phyloP scores from a whole-genome alignment of 2,329 filamentous ascomycete species.

The Elsinoe fawcettii region DNA sequence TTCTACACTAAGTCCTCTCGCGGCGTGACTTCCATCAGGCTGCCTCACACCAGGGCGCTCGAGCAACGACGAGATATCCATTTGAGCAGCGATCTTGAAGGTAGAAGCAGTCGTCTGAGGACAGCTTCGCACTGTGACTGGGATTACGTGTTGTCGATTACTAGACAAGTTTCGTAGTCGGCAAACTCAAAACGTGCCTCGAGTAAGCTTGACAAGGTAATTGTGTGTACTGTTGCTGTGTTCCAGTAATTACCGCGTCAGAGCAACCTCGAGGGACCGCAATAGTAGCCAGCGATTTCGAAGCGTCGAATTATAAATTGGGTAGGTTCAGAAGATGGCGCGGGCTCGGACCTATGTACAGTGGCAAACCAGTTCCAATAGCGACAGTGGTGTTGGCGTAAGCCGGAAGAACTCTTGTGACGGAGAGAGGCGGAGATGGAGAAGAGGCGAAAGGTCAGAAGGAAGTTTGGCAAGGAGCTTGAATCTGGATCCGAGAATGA shows the following conservation, averaged over 20 bases:
- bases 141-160: not conserved
- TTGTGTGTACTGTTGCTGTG: conserved; percentile 2
- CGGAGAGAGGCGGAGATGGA: not conserved
- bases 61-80: conserved; percentile 92
- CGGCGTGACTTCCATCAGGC: conserved; percentile 12
- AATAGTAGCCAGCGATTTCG: not conserved
- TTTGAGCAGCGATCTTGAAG: not conserved
- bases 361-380: conserved; percentile 1
- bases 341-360: conserved; percentile 3
- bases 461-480: not conserved
- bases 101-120: not conserved
- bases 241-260: conserved; percentile 1
- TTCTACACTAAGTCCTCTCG: conserved; percentile 19
- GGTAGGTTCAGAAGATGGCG: not conserved
- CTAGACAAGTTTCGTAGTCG: not conserved
- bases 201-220: not conserved
- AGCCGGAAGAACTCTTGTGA: not conserved
- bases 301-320: not conserved
- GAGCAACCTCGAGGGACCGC: not conserved
- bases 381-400: conserved; percentile 1
- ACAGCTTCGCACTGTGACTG: not conserved
- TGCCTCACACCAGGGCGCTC: conserved; percentile 63
- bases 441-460: not conserved
- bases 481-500: not conserved
- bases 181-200: not conserved